Conservation (phyloP, 2,329 filamentous ascomycete genomes). For the Alternaria sp. region DNA sequence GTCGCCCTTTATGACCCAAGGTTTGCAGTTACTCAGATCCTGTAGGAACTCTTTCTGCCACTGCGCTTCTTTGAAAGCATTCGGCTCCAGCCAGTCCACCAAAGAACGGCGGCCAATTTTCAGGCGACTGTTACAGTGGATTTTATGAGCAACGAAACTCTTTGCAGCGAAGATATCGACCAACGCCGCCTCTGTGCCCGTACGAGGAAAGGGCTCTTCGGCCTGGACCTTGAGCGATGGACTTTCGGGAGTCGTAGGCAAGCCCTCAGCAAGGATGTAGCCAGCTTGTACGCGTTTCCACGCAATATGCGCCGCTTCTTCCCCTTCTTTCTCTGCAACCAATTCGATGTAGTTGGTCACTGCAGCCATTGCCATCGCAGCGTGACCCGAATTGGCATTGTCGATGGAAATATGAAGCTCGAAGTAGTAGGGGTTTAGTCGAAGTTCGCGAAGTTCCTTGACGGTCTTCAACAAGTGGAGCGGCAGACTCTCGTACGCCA, state of each 20-base stretch:
- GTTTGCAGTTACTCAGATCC: conserved; percentile 43
- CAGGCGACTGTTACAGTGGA: conserved; percentile 51
- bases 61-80: conserved; percentile 31
- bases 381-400: conserved; percentile 57
- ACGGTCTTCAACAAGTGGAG: conserved; percentile 50
- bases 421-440: conserved; percentile 57
- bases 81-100: conserved; percentile 52
- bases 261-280: conserved; percentile 47
- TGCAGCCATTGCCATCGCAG: conserved; percentile 54
- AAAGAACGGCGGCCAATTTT: conserved; percentile 50
- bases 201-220: conserved; percentile 14
- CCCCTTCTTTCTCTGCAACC: conserved; percentile 32
- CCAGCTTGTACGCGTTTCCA: conserved; percentile 55
- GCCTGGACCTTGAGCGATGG: conserved; percentile 17
- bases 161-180: conserved; percentile 49
- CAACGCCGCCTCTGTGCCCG: conserved; percentile 17
- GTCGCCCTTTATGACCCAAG: conserved; percentile 53
- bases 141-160: conserved; percentile 46
- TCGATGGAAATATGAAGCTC: conserved; percentile 60
- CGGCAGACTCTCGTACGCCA: conserved; percentile 56
- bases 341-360: conserved; percentile 49
- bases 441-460: conserved; percentile 55
- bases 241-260: conserved; percentile 28
- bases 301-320: conserved; percentile 38
- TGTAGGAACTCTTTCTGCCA: conserved; percentile 50